Evolutionary conservation across 176 grass and related monocot species (phyloP), one percentile per base, ranked within the genome.

Genomic region (Oryza punctata): DNA sequence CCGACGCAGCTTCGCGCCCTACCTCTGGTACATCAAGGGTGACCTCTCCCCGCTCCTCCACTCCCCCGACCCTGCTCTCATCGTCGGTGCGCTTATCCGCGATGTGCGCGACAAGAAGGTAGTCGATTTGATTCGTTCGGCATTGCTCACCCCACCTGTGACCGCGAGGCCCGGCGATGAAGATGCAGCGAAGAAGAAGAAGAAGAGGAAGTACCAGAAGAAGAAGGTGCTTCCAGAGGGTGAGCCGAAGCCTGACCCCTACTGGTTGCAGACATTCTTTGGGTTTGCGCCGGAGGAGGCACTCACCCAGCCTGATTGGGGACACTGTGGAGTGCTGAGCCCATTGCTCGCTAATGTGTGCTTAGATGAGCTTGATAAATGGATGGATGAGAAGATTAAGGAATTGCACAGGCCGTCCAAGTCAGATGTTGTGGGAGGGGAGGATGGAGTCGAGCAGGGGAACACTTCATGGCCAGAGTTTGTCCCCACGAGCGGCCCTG

Each of bases 391-490:
- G 23, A 95, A 86, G 88, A 98, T 98, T 57, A 90, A 81, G 46
- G 91, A 98, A 28, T 95, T 98, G 10, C 95, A 93, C 77, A 90
- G 85, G 77, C 93, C 93, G 12, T 98, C 93, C 43, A 98, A 93
- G 35, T 88, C 91, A 0, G 96, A 98, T 83, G 90, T 90, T 15
- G 88, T 91, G 35, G 92, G 82, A 73, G 88, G 87, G 57, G 91
- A 79, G 16, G 87, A 87, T 29, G 79, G 77, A 25, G 46, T 75
- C 3, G 92, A 93, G 70, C 96, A 98, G 79, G 96, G 84, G 46
- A 98, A 94, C 78, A 95, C 91, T 30, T 98, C 96, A 15, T 95
- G 96, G 93, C 96, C 96, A 0, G 96, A 98, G 87, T 98, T 98
- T 81, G 91, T 95, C 26, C 96, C 93, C n/a, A 94, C 96, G 2